Conservation (phyloP, 768 basidiomycete genomes). For the Suillus bovinus region DNA sequence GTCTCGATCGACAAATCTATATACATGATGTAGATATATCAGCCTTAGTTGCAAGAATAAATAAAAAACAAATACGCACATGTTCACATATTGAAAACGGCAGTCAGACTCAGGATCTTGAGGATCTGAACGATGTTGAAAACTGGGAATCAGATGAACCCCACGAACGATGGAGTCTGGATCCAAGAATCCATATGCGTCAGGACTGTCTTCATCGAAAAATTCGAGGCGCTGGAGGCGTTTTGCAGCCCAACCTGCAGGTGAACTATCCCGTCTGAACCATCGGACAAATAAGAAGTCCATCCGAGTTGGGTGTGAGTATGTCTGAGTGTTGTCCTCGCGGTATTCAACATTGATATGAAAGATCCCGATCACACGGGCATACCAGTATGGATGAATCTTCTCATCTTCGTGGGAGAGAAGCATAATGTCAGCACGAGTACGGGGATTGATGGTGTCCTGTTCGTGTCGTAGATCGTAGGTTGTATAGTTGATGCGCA, state of each 20-base stretch:
- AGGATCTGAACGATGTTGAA: constrained; percentile 19
- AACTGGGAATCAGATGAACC: constrained; percentile 44
- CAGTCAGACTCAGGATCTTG: constrained; percentile 26
- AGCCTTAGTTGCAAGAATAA: not conserved
- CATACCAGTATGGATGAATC: constrained; percentile 40
- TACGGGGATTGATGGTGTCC: constrained; percentile 17
- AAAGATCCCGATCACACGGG: constrained; percentile 25
- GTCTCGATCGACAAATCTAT: constrained; percentile 35
- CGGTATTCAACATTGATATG: constrained; percentile 12
- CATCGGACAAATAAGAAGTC: constrained; percentile 44
- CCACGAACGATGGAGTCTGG: constrained; percentile 39
- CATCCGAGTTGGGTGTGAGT: constrained; percentile 18
- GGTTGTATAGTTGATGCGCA: constrained; percentile 34
- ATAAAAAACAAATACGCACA: constrained; percentile 13
- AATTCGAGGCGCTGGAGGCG: too few relatives aligned
- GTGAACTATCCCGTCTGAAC: too few relatives aligned
- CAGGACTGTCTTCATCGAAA: too few relatives aligned
- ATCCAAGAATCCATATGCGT: constrained; percentile 46
- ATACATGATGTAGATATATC: not conserved
- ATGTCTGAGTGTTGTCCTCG: not conserved
- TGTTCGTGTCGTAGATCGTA: constrained; percentile 21
- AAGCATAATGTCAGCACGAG: constrained; percentile 35
- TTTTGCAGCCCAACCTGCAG: too few relatives aligned
- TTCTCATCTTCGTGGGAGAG: not conserved
- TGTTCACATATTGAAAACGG: constrained; percentile 31